Evolutionary conservation across 352 stramenopile genomes (phyloP).

Genomic region (Elongisporangium undulatum): DNA sequence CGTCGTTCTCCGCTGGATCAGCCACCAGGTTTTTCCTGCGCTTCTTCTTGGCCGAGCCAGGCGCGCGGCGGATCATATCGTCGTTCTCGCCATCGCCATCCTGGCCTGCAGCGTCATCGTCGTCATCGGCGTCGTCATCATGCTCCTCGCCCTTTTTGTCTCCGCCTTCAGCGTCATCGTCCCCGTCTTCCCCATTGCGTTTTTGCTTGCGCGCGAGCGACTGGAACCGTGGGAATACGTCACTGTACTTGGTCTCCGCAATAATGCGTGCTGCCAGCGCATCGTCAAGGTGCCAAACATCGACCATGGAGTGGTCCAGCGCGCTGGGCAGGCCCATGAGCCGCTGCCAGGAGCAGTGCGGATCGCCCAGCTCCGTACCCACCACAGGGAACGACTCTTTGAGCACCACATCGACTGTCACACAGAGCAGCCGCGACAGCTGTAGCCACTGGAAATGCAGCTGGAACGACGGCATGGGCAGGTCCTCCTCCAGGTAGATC

Average conservation of each 20-base stretch:
- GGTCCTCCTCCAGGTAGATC: constrained; percentile 54
- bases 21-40: constrained; percentile 38
- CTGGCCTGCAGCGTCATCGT: constrained; percentile 48
- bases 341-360: constrained; percentile 44
- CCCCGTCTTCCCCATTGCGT: constrained; percentile 30
- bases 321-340: constrained; percentile 51
- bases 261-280: constrained; percentile 44
- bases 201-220: constrained; percentile 31
- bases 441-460: constrained; percentile 45
- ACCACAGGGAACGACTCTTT: constrained; percentile 13
- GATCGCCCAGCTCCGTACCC: constrained; percentile 28
- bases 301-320: constrained; percentile 58
- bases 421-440: constrained; percentile 36
- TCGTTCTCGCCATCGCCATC: constrained; percentile 34
- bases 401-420: constrained; percentile 42
- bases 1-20: constrained; percentile 43
- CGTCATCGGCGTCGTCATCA: constrained; percentile 50
- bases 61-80: constrained; percentile 27
- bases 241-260: constrained; percentile 54
- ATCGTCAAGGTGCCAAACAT: constrained; percentile 71
- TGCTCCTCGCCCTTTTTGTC: constrained; percentile 45
- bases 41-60: constrained; percentile 36
- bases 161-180: constrained; percentile 33
- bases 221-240: constrained; percentile 58
- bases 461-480: constrained; percentile 35